Evolutionary conservation across 805 yeast species (phyloP).

Genomic region (Candida xyloterini): DNA sequence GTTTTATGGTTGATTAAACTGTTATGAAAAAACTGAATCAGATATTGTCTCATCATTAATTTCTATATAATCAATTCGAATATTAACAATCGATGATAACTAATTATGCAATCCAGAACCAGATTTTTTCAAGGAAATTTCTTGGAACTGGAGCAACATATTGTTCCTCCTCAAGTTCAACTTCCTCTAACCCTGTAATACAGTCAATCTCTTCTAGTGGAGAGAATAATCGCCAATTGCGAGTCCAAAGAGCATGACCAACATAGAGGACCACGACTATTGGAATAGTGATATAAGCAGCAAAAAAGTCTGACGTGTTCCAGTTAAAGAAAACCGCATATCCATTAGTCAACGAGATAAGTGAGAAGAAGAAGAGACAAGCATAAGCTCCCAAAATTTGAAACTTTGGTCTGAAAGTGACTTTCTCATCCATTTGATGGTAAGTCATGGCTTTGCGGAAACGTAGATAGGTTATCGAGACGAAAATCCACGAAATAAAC

Average conservation of each 20-base stretch:
- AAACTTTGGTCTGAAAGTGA: slow-evolving; percentile 52
- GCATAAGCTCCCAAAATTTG: slow-evolving; percentile 61
- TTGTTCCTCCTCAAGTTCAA: slow-evolving; percentile 50
- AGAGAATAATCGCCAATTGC: slow-evolving; percentile 43
- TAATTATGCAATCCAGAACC: slow-evolving; percentile 41
- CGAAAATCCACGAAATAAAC: slow-evolving; percentile 59
- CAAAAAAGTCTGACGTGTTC: slow-evolving; percentile 57
- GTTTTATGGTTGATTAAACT: too few species aligned
- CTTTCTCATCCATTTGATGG: slow-evolving; percentile 52
- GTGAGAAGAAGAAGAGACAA: slow-evolving; percentile 41
- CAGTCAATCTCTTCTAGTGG: slow-evolving; percentile 62
- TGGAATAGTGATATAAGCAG: slow-evolving; percentile 70
- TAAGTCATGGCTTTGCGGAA: slow-evolving; percentile 61
- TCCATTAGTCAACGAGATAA: slow-evolving; percentile 70
- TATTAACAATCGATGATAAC: not conserved
- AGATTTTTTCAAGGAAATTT: slow-evolving; percentile 41
- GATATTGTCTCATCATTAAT: too few species aligned
- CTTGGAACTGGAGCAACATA: slow-evolving; percentile 38
- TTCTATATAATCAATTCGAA: not conserved
- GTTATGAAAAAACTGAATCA: too few species aligned
- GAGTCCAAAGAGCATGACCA: slow-evolving; percentile 53
- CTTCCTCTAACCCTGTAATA: slow-evolving; percentile 54
- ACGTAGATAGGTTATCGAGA: slow-evolving; percentile 52
- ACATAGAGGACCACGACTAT: slow-evolving; percentile 49
- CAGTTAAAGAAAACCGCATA: slow-evolving; percentile 62